Evolutionary conservation across 1,139 yeast genomes (phyloP), one percentile per base, ranked within the genome.

Genomic region (Scheffersomyces quercinus): DNA sequence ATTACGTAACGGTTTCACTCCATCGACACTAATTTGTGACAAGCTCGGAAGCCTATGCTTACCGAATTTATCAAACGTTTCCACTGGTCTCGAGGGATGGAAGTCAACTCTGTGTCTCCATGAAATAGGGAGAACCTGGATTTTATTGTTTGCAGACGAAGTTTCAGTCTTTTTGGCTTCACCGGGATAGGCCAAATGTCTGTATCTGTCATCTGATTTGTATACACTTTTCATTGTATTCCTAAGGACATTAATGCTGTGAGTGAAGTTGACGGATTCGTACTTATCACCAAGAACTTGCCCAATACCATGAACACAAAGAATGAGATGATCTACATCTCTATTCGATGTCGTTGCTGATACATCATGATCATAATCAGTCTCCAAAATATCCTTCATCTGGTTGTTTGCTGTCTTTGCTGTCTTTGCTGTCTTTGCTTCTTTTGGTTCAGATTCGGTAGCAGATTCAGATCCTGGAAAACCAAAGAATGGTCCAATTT

Each of bases 301-400:
- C 1, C 98, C 98, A 50, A 93, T 88, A 0, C 99, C 98, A 63
- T 93, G 99, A 37, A 91, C 78, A 51, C 96, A 93, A 13, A 93
- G 70, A 1, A 91, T 79, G 44, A 93, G 66, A 64, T 93, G 97
- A 40, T 88, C 90, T 13, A 90, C 75, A 28, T 80, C 72, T 46
- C 96, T 67, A 34, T 73, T 64, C 4, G 76, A 67, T 16, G 65
- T 59, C 28, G 62, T 55, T 1, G 51, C 40, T 1, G 62, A 62
- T 9, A 66, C 63, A 16, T 72, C 71, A 34, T 65, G 65, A 28
- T 75, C 69, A 53, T 72, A 81, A 56, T 83, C 89, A 6, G 73
- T 62, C 51, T 79, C 83, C 49, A 82, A 62, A 39, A 77, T 78
- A 11, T 64, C 55, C 47, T 76, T 73, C 68, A 76, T 65, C 40